phyloP scores from a whole-genome alignment of 2,329 filamentous ascomycete species.

The Pyrenochaeta sp. region DNA sequence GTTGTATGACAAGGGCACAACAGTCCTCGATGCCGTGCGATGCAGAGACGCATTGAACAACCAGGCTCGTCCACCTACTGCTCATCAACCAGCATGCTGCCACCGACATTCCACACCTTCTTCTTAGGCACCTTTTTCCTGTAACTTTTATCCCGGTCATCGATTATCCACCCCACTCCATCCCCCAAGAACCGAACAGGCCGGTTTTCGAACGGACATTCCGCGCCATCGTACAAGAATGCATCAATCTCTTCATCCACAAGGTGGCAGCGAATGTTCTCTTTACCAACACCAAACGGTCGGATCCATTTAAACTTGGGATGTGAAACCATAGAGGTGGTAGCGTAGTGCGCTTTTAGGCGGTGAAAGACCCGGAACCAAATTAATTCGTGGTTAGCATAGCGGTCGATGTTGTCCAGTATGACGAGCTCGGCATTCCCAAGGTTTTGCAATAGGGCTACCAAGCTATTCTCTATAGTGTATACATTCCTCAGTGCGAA shows the following conservation, averaged over 20 bases:
- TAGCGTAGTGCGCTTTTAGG: neutral
- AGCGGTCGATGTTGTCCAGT: conserved; percentile 6
- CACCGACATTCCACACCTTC: neutral
- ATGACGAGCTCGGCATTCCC: conserved; percentile 2
- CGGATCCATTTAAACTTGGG: conserved; percentile 1
- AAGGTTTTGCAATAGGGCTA: neutral
- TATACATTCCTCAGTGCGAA: conserved; percentile 8
- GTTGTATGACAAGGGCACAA: too few relatives aligned
- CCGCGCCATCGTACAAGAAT: conserved; percentile 12
- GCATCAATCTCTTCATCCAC: conserved; percentile 12
- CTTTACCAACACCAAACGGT: conserved; percentile 7
- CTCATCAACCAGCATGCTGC: too few relatives aligned
- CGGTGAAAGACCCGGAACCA: conserved; percentile 1
- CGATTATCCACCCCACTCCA: conserved; percentile 18
- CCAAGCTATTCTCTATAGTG: neutral
- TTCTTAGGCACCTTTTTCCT: neutral
- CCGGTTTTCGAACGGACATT: conserved; percentile 8
- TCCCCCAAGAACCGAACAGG: neutral
- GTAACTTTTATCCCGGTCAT: conserved; percentile 6
- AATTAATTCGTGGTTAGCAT: neutral
- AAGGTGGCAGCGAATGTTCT: neutral
- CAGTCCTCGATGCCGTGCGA: too few relatives aligned
- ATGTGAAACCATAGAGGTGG: neutral
- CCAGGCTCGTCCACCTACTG: too few relatives aligned
- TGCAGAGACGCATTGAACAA: too few relatives aligned